These are phyloP conservation scores for Biancaea sappan DNA, from an alignment of 306 rosid species.

Conservation along the genomic window DNA sequence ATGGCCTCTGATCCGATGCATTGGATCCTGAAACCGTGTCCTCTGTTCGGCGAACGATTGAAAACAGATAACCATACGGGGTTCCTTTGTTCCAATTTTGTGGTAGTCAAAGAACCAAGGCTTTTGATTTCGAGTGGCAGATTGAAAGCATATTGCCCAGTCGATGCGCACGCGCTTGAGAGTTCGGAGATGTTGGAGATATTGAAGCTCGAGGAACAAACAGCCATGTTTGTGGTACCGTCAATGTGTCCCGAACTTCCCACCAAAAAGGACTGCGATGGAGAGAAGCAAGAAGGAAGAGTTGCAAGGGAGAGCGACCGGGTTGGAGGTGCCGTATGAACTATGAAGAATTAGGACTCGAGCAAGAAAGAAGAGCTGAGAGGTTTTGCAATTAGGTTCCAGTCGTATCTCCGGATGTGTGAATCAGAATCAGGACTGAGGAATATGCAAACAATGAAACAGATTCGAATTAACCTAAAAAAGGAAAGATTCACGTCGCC, in stretches of 20 bases:
- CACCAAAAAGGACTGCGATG: not conserved
- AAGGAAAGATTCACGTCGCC: conserved; percentile 42
- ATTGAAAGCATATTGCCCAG: conserved; percentile 7
- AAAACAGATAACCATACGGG: conserved; percentile 23
- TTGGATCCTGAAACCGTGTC: conserved; percentile 28
- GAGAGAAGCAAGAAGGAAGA: not conserved
- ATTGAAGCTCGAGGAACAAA: conserved; percentile 40
- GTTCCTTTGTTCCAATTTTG: conserved; percentile 2
- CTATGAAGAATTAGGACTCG: not conserved
- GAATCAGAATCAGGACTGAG: not conserved
- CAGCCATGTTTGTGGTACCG: conserved; percentile 48
- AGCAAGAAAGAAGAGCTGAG: not conserved
- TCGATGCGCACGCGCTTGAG: conserved; percentile 34
- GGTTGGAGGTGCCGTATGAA: not conserved
- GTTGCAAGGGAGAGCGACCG: not conserved
- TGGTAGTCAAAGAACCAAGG: not conserved
- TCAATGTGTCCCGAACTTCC: not conserved
- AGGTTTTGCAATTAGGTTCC: not conserved
- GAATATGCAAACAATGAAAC: not conserved
- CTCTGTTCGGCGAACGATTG: conserved; percentile 17
- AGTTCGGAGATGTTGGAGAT: conserved; percentile 16
- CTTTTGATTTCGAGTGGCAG: conserved; percentile 3
- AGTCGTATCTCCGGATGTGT: not conserved
- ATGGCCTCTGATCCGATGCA: conserved; percentile 44
- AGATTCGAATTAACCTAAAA: not conserved